phyloP scores from a whole-genome alignment of 441 rosid genomes.

The Brassica balearica region DNA sequence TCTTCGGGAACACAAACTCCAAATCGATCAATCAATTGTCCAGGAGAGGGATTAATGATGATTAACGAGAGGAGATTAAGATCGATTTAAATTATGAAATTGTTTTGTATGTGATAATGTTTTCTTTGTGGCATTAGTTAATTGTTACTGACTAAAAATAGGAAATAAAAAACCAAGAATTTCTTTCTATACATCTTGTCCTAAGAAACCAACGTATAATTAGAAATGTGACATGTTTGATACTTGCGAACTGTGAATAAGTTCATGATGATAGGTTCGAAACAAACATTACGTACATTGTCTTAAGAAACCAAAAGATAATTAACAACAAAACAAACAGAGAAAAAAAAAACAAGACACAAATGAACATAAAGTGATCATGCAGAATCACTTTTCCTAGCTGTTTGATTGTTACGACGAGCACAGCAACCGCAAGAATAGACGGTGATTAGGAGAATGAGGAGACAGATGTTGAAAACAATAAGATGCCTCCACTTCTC shows the following conservation, averaged over 20 bases:
- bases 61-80: conserved; percentile 3
- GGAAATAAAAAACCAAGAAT: background rate
- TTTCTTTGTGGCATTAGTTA: background rate
- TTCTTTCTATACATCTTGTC: no score
- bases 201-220: background rate
- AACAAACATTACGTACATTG: conserved; percentile 1
- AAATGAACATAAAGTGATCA: background rate
- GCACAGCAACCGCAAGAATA: conserved; percentile 63
- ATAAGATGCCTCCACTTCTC: conserved; percentile 61
- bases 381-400: conserved; percentile 21
- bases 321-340: conserved; percentile 10
- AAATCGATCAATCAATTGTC: background rate
- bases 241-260: background rate
- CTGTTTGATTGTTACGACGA: conserved; percentile 45
- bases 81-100: background rate
- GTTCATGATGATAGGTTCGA: background rate
- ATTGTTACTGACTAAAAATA: conserved; percentile 32
- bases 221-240: background rate
- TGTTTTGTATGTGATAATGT: background rate
- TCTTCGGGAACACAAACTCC: background rate
- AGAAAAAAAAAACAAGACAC: background rate
- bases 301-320: conserved; percentile 12
- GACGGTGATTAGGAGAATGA: conserved; percentile 47
- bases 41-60: background rate
- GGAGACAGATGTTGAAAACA: conserved; percentile 47